These are phyloP conservation scores for Athelia sp. DNA, from an alignment of 1,284 basidiomycete species.

Conservation along the genomic window DNA sequence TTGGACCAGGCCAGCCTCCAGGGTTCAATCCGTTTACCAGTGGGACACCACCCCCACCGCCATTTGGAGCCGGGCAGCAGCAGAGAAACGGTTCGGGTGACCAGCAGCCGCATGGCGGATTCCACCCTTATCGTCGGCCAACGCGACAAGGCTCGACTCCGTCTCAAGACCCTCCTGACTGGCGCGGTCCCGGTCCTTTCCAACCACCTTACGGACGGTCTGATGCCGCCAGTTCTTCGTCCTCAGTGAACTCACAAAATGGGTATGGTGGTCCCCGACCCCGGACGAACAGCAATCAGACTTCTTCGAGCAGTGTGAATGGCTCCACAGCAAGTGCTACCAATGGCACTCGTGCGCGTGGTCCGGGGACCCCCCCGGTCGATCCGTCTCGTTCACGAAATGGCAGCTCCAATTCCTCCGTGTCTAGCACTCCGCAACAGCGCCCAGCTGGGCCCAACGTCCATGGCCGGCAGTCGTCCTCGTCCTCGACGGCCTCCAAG, in stretches of 20 bases:
- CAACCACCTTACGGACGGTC: constrained; percentile 67
- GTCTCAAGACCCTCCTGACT: constrained; percentile 23
- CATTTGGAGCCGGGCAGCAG: constrained; percentile 14
- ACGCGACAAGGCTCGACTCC: constrained; percentile 31
- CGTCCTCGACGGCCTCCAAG: constrained; percentile 34
- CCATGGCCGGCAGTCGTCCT: constrained; percentile 38
- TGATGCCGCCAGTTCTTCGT: constrained; percentile 70
- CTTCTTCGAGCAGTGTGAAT: constrained; percentile 19
- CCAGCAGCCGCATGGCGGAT: constrained; percentile 55
- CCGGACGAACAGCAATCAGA: constrained; percentile 61
- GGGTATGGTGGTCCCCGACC: constrained; percentile 42
- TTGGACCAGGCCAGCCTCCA: constrained; percentile 45
- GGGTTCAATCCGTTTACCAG: constrained; percentile 62
- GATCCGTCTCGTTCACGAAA: not conserved
- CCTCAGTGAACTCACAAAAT: constrained; percentile 65
- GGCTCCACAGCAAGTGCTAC: constrained; percentile 29
- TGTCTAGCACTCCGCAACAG: constrained; percentile 29
- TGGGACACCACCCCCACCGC: constrained; percentile 57
- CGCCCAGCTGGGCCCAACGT: constrained; percentile 37
- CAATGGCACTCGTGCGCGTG: constrained; percentile 27
- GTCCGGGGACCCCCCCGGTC: constrained; percentile 16
- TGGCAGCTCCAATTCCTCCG: constrained; percentile 35
- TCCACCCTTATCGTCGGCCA: constrained; percentile 79
- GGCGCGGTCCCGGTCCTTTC: constrained; percentile 32
- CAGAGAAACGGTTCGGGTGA: constrained; percentile 18